Base-by-base conservation (phyloP, 164 flowering plant genomes). In the Stephania cephalantha region DNA sequence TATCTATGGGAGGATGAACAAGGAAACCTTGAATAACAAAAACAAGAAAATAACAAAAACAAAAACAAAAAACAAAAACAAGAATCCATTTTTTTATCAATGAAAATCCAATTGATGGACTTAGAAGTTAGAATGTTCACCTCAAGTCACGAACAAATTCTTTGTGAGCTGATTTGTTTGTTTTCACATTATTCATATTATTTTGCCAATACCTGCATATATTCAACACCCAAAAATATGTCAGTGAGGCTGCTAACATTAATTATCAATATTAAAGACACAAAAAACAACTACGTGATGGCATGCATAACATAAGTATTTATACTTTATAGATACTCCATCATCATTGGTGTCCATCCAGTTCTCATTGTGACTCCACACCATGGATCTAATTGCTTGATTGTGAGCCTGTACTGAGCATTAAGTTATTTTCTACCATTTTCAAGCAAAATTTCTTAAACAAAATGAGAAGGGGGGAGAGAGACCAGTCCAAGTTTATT, bases 331-430 rank as follows among this genome's bases (percentile, higher is more conserved):
- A 69, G 99, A 71, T 22, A 98, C 99, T 22, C 98, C 97, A 85
- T 96, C 98, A 86, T 96, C 99, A 75, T 98, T 98, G 76, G 95
- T 89, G 77, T 94, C 99, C 99, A 96, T 96, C 97, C 97, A 96
- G 71, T 91, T 94, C 85, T 94, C 99, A 79, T 94, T 96, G 70
- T 96, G 93, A 84, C 99, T 96, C 99, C 99, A 96, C 11, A 96
- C 88, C 99, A 96, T 96, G 22, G 99, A 96, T 79, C 98, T 90
- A 68, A 96, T 90, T 70, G 99, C 95, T 81, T 94, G 92, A 83
- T 96, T 98, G 88, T 96, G 99, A 76, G 99, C 99, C 99, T 96
- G 82, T 73, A 79, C 46, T 74, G 70, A 25, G 53, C 46, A 45
- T 17, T 70, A 70, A 30, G 46, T 61, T 7, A 7, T 2, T 17